These are phyloP conservation scores for Exophiala sp. DNA, from an alignment of 2,329 filamentous ascomycete genomes.

Conservation along the genomic window DNA sequence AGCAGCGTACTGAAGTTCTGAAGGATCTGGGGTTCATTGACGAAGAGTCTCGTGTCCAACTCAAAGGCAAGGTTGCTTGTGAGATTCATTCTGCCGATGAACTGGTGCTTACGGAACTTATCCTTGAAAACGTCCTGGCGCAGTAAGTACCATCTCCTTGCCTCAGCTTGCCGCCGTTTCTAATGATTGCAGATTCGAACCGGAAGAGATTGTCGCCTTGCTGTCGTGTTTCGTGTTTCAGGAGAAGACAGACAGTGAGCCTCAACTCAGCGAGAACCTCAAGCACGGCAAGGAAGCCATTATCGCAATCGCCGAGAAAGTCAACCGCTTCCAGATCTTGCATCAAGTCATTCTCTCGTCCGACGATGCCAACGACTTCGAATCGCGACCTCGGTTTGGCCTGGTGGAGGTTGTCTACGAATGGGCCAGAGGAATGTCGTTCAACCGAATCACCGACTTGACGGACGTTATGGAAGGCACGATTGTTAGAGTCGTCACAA, in stretches of 20 bases:
- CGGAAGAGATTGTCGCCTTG: slow-evolving; percentile 87
- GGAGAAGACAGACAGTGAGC: slow-evolving; percentile 83
- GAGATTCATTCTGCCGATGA: slow-evolving; percentile 98
- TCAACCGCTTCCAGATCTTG: slow-evolving; percentile 82
- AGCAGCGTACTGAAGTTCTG: slow-evolving; percentile 87
- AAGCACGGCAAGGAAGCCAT: slow-evolving; percentile 82
- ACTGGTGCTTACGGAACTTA: slow-evolving; percentile 89
- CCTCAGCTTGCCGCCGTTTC: background rate
- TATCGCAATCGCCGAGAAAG: slow-evolving; percentile 83
- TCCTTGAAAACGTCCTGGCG: slow-evolving; percentile 93
- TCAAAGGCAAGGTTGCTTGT: slow-evolving; percentile 98
- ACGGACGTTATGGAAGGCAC: slow-evolving; percentile 97
- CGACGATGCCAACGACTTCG: slow-evolving; percentile 91
- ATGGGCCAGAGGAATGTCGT: slow-evolving; percentile 96
- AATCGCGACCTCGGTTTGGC: slow-evolving; percentile 80
- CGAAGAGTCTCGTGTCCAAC: slow-evolving; percentile 76
- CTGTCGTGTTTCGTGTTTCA: slow-evolving; percentile 96
- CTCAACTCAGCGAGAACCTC: slow-evolving; percentile 75
- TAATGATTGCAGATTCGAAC: slow-evolving; percentile 15
- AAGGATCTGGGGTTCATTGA: slow-evolving; percentile 93
- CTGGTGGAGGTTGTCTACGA: slow-evolving; percentile 98
- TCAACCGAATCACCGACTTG: slow-evolving; percentile 93
- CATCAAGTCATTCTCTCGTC: slow-evolving; percentile 88
- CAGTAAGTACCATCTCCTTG: slow-evolving; percentile 69
- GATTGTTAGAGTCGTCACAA: slow-evolving; percentile 90